phyloP scores from a whole-genome alignment of 176 grass and related monocot species.

The Dactylis glomerata region DNA sequence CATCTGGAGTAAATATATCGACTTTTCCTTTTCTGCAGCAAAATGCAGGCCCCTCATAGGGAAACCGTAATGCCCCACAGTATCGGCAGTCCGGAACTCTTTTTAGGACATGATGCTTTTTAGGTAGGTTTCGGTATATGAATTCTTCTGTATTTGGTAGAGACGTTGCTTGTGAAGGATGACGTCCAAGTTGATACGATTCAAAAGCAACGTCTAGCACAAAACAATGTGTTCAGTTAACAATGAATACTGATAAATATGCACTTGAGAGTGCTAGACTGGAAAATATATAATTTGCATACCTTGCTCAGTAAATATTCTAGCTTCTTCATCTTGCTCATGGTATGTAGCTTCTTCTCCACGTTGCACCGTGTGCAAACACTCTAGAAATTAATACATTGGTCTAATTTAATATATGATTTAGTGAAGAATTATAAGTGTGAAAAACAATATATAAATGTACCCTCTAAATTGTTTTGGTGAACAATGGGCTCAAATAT shows the following conservation, averaged over 20 bases:
- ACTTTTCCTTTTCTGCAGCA: no score
- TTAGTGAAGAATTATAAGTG: neutral
- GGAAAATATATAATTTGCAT: neutral
- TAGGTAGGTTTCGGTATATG: neutral
- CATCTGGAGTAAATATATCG: no score
- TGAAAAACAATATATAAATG: neutral
- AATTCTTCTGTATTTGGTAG: neutral
- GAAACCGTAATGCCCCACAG: no score
- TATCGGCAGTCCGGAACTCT: no score
- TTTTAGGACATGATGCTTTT: neutral
- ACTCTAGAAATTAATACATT: neutral
- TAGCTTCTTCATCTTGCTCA: neutral
- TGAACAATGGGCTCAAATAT: neutral
- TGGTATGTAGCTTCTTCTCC: neutral
- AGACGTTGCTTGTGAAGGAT: neutral
- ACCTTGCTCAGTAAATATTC: neutral
- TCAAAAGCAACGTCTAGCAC: neutral
- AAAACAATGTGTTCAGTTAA: neutral
- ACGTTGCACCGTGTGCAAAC: neutral
- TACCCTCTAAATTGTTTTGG: neutral
- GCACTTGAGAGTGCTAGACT: no score
- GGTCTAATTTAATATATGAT: no score
- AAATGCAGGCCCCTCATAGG: no score
- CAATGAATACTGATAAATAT: no score
- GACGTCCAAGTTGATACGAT: neutral